These are phyloP conservation scores for Taphrina sp. DNA, from an alignment of 1,139 yeast genomes.

Conservation along the genomic window DNA sequence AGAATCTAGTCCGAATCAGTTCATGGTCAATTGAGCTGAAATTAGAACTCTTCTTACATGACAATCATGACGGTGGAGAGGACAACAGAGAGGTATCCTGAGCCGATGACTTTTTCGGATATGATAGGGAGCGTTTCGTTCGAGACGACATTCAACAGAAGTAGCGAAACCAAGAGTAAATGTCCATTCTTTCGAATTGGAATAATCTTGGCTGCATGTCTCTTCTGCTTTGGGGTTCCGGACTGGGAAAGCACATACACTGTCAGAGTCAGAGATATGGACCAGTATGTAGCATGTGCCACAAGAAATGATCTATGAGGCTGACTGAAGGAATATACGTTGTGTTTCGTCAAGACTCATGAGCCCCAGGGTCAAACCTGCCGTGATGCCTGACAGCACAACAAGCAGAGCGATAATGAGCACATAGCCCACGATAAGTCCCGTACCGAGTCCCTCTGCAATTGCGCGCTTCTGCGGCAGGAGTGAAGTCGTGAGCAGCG, in stretches of 20 bases:
- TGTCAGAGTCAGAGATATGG: not conserved
- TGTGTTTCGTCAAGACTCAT: slow-evolving; percentile 34
- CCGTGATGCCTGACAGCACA: slow-evolving; percentile 31
- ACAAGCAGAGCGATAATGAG: slow-evolving; percentile 30
- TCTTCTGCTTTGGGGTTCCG: slow-evolving; percentile 28
- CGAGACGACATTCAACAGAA: slow-evolving; percentile 26
- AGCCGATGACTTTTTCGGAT: slow-evolving; percentile 31
- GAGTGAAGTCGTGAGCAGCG: not conserved
- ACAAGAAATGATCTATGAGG: too few relatives aligned
- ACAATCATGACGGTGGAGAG: slow-evolving; percentile 33
- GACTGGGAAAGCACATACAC: slow-evolving; percentile 30
- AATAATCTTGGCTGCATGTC: slow-evolving; percentile 31
- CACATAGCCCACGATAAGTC: slow-evolving; percentile 13
- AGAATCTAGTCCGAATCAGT: slow-evolving; percentile 5
- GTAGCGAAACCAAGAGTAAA: slow-evolving; percentile 27
- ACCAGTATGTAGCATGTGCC: too few relatives aligned
- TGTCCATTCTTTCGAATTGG: slow-evolving; percentile 34
- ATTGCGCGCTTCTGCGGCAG: slow-evolving; percentile 1
- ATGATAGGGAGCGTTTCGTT: slow-evolving; percentile 34
- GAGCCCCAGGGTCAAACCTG: slow-evolving; percentile 33
- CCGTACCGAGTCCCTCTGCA: not conserved
- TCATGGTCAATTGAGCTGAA: not conserved
- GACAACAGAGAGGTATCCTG: slow-evolving; percentile 31
- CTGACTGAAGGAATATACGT: slow-evolving; percentile 2
- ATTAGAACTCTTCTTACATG: slow-evolving; percentile 1